Percentiles rank a stretch among this genome's conserved stretches.
Conservation (phyloP, 495 filamentous ascomycete species). For the Penicillium pulvis region DNA sequence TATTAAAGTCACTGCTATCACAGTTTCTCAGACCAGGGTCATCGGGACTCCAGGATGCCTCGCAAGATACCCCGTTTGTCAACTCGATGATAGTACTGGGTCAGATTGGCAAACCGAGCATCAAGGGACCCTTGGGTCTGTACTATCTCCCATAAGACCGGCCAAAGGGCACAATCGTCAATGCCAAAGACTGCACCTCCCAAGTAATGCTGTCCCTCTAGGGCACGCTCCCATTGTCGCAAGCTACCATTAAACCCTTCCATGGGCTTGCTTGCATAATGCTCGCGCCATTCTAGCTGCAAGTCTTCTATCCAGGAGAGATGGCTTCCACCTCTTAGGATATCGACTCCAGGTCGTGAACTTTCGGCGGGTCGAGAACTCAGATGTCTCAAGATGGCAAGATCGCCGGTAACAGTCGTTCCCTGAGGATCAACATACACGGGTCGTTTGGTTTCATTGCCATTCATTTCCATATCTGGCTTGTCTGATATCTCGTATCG, state of each 20-base stretch:
- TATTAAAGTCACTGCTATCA: not conserved
- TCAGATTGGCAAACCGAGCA: slow-evolving; percentile 45
- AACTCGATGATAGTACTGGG: slow-evolving; percentile 56
- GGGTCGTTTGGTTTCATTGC: slow-evolving; percentile 14
- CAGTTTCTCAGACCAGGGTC: not conserved
- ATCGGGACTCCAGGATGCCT: slow-evolving; percentile 39
- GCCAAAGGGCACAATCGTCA: slow-evolving; percentile 75
- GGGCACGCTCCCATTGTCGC: slow-evolving; percentile 51
- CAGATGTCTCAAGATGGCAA: slow-evolving; percentile 35
- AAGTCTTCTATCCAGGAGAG: slow-evolving; percentile 38
- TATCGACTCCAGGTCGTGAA: slow-evolving; percentile 34
- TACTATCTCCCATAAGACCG: slow-evolving; percentile 63
- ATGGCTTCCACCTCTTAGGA: slow-evolving; percentile 34
- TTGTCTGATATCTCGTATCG: slow-evolving; percentile 42
- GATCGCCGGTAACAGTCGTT: slow-evolving; percentile 34
- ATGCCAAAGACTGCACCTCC: slow-evolving; percentile 57
- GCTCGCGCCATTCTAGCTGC: slow-evolving; percentile 34
- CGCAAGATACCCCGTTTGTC: slow-evolving; percentile 51
- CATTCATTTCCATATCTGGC: slow-evolving; percentile 2
- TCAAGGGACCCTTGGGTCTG: slow-evolving; percentile 27
- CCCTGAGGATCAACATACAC: slow-evolving; percentile 34
- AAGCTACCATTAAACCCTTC: slow-evolving; percentile 28
- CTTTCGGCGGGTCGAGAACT: slow-evolving; percentile 26
- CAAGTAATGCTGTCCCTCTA: slow-evolving; percentile 54
- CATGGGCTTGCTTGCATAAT: slow-evolving; percentile 13